These are phyloP conservation scores for Monosporozyma servazzii DNA, from an alignment of 805 yeast species.

Conservation along the genomic window DNA sequence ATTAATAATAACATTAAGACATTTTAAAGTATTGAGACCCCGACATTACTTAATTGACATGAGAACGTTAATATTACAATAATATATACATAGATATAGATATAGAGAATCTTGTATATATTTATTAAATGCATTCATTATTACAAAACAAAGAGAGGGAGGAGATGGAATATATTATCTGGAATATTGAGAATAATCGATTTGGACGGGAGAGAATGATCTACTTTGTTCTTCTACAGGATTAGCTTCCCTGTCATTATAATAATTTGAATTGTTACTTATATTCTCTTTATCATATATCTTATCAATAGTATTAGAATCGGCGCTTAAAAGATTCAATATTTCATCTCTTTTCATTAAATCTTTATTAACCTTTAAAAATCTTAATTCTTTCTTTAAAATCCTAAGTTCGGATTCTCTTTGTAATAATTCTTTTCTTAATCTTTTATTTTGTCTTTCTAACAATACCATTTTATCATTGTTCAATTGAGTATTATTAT, in stretches of 20 bases:
- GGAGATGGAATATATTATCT: neutral
- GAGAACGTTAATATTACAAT: neutral
- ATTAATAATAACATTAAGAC: conserved; percentile 45
- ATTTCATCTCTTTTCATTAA: conserved; percentile 1
- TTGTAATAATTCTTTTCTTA: conserved; percentile 3
- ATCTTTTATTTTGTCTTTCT: conserved; percentile 5
- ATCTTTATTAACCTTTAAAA: conserved; percentile 7
- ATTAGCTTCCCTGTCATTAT: neutral
- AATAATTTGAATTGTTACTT: neutral
- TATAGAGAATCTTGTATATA: neutral
- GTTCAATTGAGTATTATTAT: neutral
- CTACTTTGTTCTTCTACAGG: conserved; percentile 15
- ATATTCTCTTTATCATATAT: neutral
- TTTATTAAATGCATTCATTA: neutral
- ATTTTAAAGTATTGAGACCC: conserved; percentile 1
- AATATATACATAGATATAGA: neutral
- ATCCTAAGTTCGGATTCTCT: conserved; percentile 3
- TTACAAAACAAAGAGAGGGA: neutral
- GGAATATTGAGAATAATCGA: conserved; percentile 25
- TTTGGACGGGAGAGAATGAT: conserved; percentile 25
- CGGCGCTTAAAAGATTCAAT: conserved; percentile 1
- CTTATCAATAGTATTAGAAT: conserved; percentile 1
- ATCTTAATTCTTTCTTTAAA: conserved; percentile 15
- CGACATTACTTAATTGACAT: conserved; percentile 13
- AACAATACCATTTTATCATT: conserved; percentile 6